These are phyloP conservation scores for Coemansia sp. DNA, from an alignment of 192 early-diverging fungal genomes.

Conservation along the genomic window DNA sequence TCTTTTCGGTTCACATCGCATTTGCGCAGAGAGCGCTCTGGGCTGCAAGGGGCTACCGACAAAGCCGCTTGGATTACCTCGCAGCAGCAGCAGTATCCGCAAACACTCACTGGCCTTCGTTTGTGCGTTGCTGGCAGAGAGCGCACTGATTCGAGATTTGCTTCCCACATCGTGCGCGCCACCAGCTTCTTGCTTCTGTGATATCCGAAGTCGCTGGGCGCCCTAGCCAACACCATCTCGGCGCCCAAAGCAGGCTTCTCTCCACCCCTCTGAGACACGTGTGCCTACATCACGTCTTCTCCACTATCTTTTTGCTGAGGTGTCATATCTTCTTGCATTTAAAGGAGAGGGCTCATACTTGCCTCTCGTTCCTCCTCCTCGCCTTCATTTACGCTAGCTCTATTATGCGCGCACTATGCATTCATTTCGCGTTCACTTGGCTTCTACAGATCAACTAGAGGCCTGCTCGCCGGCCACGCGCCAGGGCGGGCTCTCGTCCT, in stretches of 20 bases:
- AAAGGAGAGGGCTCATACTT: not conserved
- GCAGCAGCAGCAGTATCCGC: slow-evolving; percentile 4
- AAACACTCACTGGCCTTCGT: not conserved
- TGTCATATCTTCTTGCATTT: not conserved
- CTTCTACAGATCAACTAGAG: slow-evolving; percentile 44
- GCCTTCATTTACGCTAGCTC: not conserved
- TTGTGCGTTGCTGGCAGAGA: not conserved
- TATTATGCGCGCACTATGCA: slow-evolving; percentile 51
- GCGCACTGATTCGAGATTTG: not conserved
- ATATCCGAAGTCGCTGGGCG: not conserved
- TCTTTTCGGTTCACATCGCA: not conserved
- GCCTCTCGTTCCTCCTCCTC: not conserved
- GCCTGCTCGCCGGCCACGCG: slow-evolving; percentile 13
- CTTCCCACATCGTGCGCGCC: not conserved
- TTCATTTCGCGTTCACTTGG: slow-evolving; percentile 55
- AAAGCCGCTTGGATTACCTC: slow-evolving; percentile 1
- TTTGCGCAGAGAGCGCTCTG: not conserved
- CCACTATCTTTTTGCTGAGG: not conserved
- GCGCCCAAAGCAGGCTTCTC: not conserved
- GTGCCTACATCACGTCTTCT: slow-evolving; percentile 2
- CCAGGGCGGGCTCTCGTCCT: slow-evolving; percentile 7
- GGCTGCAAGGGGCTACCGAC: slow-evolving; percentile 8
- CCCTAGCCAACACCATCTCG: not conserved
- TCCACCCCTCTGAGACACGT: slow-evolving; percentile 1
- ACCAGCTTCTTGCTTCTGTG: not conserved